These are phyloP conservation scores for Trichoderma asperellum DNA, from an alignment of 2,329 filamentous ascomycete species.

Conservation along the genomic window DNA sequence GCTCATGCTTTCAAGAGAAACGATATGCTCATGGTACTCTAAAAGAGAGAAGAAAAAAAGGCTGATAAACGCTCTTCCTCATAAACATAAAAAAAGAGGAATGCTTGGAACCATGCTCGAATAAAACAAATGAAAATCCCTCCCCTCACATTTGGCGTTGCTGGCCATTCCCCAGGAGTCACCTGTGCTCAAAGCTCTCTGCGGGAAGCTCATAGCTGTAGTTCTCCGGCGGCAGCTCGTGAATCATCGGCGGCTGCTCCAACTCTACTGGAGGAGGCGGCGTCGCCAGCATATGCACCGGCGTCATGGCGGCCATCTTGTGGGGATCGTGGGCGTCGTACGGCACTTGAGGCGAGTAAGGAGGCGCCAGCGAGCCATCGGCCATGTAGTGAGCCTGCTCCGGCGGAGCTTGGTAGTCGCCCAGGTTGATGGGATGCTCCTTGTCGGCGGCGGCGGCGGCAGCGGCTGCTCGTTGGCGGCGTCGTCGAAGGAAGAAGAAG, in stretches of 20 bases:
- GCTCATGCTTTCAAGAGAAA: conserved; percentile 14
- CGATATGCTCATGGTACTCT: not conserved
- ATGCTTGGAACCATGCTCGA: not conserved
- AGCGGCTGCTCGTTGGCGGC: conserved; percentile 5
- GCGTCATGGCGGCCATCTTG: conserved; percentile 9
- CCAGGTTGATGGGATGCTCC: conserved; percentile 21
- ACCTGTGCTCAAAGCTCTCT: conserved; percentile 15
- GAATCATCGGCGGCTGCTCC: conserved; percentile 23
- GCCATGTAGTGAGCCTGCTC: conserved; percentile 23
- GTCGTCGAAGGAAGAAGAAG: conserved; percentile 14
- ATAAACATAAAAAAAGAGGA: not conserved
- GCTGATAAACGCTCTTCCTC: not conserved
- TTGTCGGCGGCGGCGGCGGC: not conserved
- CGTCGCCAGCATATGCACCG: not conserved
- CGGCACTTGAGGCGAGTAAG: conserved; percentile 8
- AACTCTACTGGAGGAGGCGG: conserved; percentile 11
- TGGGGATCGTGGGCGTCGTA: conserved; percentile 3
- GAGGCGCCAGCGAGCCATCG: conserved; percentile 11
- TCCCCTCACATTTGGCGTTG: not conserved
- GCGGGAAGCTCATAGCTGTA: conserved; percentile 20
- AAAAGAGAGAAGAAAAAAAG: not conserved
- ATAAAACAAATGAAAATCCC: not conserved
- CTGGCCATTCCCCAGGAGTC: conserved; percentile 9
- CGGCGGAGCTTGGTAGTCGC: conserved; percentile 6
- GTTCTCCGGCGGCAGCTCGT: conserved; percentile 16